Evolutionary conservation across 768 basidiomycete species (phyloP).

Genomic region (Naganishia kalamii): DNA sequence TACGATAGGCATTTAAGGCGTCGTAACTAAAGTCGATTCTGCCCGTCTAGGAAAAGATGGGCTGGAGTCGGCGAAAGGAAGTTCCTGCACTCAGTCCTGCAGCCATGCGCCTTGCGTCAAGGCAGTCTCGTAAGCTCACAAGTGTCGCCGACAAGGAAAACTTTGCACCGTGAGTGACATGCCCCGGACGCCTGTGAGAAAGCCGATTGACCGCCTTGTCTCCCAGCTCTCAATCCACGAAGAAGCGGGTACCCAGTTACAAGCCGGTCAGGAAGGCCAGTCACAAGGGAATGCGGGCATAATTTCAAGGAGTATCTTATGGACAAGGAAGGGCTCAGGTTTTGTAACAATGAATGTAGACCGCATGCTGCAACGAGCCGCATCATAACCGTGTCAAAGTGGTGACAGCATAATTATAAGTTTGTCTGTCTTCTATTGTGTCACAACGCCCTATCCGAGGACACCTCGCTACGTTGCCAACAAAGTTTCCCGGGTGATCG

Average conservation of each 20-base stretch:
- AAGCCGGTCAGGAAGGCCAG: neutral
- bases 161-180: neutral
- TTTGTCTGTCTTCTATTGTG: too few relatives aligned
- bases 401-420: too few relatives aligned
- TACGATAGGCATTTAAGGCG: neutral
- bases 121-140: neutral
- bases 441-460: neutral
- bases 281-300: neutral
- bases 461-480: neutral
- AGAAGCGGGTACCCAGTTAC: neutral
- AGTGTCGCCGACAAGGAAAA: neutral
- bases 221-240: neutral
- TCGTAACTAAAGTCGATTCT: neutral
- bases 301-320: neutral
- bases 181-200: neutral
- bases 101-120: neutral
- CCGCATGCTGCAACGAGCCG: too few relatives aligned
- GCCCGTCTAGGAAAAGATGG: neutral
- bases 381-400: too few relatives aligned
- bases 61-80: conserved; percentile 4
- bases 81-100: neutral
- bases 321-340: neutral
- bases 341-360: too few relatives aligned
- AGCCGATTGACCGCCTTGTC: neutral
- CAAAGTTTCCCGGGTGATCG: conserved; percentile 20